These are phyloP conservation scores for Beauveria brongniartii DNA, from an alignment of 2,329 filamentous ascomycete species.

Conservation along the genomic window DNA sequence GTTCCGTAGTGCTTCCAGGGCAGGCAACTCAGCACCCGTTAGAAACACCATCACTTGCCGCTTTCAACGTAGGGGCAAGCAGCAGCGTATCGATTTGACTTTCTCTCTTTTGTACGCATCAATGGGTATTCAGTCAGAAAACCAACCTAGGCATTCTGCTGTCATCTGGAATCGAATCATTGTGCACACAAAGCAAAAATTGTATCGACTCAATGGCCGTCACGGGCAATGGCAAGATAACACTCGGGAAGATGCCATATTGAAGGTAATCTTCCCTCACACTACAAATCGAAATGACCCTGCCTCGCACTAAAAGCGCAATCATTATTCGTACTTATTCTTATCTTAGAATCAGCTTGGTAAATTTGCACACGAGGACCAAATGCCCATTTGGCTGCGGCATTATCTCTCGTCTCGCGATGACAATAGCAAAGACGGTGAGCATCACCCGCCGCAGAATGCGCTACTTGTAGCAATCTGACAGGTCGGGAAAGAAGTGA, in stretches of 20 bases:
- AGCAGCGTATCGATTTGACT: background rate
- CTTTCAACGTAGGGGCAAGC: background rate
- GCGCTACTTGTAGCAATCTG: constrained; percentile 17
- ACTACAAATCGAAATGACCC: background rate
- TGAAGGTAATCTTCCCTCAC: background rate
- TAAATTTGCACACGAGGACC: constrained; percentile 61
- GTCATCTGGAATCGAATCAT: background rate
- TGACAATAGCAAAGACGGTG: constrained; percentile 46
- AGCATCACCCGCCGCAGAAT: constrained; percentile 7
- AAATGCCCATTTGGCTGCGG: constrained; percentile 65
- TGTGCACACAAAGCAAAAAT: background rate
- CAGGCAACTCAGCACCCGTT: too few relatives aligned
- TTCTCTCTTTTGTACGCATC: background rate
- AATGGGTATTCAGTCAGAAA: background rate
- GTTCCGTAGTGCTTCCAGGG: too few relatives aligned
- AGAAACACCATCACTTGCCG: background rate
- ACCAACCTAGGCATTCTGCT: background rate
- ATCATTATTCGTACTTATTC: background rate
- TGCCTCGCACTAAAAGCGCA: background rate
- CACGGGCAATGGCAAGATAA: background rate
- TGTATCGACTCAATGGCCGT: background rate
- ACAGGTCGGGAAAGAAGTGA: constrained; percentile 41
- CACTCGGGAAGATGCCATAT: constrained; percentile 31
- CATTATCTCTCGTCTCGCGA: constrained; percentile 53
- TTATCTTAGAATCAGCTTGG: constrained; percentile 46